phyloP scores from a whole-genome alignment of 805 yeast species.

The Sugiyamaella chiloensis region DNA sequence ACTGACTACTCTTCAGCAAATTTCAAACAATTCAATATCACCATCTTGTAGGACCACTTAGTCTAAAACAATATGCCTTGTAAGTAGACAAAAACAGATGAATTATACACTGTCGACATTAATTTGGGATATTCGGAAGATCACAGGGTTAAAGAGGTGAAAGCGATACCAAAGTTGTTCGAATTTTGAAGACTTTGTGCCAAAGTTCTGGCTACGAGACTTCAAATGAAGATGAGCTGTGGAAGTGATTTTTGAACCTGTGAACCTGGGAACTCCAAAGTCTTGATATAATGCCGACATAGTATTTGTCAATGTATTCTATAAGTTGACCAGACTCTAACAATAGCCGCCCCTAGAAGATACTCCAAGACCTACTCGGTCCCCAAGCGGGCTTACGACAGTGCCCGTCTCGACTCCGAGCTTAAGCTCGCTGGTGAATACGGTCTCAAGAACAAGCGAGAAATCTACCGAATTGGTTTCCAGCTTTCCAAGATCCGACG shows the following conservation, averaged over 20 bases:
- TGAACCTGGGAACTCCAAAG: neutral
- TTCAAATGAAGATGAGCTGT: neutral
- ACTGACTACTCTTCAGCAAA: constrained; percentile 2
- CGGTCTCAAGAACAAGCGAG: constrained; percentile 99
- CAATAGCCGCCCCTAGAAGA: constrained; percentile 94
- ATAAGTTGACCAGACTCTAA: constrained; percentile 1
- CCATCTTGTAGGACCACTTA: constrained; percentile 7
- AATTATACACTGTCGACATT: too few species aligned
- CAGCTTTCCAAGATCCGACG: constrained; percentile 99
- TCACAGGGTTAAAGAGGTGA: too few species aligned
- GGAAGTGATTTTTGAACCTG: too few species aligned
- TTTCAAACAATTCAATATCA: constrained; percentile 8
- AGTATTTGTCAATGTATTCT: neutral
- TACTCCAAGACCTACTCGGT: constrained; percentile 99
- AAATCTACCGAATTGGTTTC: constrained; percentile 99
- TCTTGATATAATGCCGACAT: neutral
- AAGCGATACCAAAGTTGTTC: neutral
- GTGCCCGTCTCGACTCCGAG: constrained; percentile 99
- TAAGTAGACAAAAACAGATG: constrained; percentile 4
- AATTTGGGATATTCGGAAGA: too few species aligned
- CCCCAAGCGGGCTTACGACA: constrained; percentile 99
- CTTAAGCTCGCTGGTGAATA: constrained; percentile 98
- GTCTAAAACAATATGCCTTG: constrained; percentile 10
- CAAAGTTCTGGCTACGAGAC: neutral
- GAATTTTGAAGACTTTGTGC: neutral